A percentile compares a stretch with the other conserved stretches of the same genome.
phyloP scores from a whole-genome alignment of 2,329 filamentous ascomycete genomes.

The Fusarium avenaceum region DNA sequence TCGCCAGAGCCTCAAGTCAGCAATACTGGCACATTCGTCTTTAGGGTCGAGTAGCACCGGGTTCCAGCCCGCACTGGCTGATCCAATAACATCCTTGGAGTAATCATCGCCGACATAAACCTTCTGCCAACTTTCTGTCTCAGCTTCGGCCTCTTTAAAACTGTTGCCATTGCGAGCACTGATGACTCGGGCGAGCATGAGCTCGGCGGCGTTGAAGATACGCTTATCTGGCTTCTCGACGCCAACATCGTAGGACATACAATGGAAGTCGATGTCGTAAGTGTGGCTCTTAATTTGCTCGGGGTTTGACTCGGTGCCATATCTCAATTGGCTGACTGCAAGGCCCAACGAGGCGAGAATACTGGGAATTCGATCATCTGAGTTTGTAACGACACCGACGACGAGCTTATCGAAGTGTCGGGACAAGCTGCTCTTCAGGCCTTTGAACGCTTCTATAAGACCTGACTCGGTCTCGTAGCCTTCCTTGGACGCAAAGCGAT shows the following conservation, averaged over 20 bases:
- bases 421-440: background rate
- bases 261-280: slow-evolving; percentile 39
- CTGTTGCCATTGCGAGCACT: slow-evolving; percentile 12
- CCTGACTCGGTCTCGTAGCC: slow-evolving; percentile 25
- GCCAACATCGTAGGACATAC: slow-evolving; percentile 73
- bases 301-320: background rate
- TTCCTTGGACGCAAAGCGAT: slow-evolving; percentile 33
- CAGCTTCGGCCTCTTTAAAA: background rate
- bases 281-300: accelerated
- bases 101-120: slow-evolving; percentile 41
- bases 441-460: slow-evolving; percentile 17
- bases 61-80: slow-evolving; percentile 31
- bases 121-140: slow-evolving; percentile 18
- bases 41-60: slow-evolving; percentile 31
- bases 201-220: slow-evolving; percentile 69
- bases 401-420: slow-evolving; percentile 26
- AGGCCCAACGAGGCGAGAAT: slow-evolving; percentile 38
- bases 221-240: slow-evolving; percentile 68
- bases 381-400: slow-evolving; percentile 41
- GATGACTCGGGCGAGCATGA: slow-evolving; percentile 51
- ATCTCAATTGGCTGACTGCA: slow-evolving; percentile 33
- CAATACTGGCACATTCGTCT: slow-evolving; percentile 11
- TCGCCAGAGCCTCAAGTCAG: slow-evolving; percentile 5
- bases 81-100: slow-evolving; percentile 37
- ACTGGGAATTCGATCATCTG: slow-evolving; percentile 41